Evolutionary conservation across 2,329 filamentous ascomycete genomes (phyloP).

Genomic region (Emergomyces pasteurianus): DNA sequence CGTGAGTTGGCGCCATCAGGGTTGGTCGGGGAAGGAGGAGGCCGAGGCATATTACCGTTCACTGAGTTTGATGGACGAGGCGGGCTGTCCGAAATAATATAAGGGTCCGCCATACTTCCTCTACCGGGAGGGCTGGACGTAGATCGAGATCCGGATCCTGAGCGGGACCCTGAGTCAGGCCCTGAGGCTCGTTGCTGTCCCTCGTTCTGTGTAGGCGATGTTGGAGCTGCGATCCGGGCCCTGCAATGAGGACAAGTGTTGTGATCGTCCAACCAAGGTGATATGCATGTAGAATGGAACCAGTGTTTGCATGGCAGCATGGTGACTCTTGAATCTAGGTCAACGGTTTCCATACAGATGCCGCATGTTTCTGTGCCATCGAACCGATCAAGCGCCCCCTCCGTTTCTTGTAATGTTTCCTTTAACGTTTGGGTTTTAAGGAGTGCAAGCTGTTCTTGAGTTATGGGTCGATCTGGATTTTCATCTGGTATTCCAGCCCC

Average conservation of each 20-base stretch:
- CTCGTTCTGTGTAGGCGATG: slow-evolving; percentile 36
- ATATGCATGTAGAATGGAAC: slow-evolving; percentile 78
- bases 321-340: slow-evolving; percentile 59
- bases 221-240: slow-evolving; percentile 21
- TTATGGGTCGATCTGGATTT: not conserved
- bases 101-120: not conserved
- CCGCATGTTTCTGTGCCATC: slow-evolving; percentile 70
- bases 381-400: slow-evolving; percentile 55
- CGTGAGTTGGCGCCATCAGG: not conserved
- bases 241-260: slow-evolving; percentile 68
- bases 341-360: slow-evolving; percentile 84
- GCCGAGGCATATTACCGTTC: not conserved
- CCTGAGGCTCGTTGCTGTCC: slow-evolving; percentile 18
- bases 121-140: not conserved
- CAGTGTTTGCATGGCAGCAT: slow-evolving; percentile 81
- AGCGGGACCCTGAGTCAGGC: not conserved
- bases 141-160: not conserved
- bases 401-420: slow-evolving; percentile 54
- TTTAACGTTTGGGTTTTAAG: slow-evolving; percentile 67
- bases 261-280: slow-evolving; percentile 76
- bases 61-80: not conserved
- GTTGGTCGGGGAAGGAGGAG: not conserved
- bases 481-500: slow-evolving; percentile 45
- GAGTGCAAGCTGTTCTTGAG: not conserved
- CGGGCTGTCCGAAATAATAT: not conserved